Conservation (phyloP, 1,284 basidiomycete species). For the Gomphus bonarii region DNA sequence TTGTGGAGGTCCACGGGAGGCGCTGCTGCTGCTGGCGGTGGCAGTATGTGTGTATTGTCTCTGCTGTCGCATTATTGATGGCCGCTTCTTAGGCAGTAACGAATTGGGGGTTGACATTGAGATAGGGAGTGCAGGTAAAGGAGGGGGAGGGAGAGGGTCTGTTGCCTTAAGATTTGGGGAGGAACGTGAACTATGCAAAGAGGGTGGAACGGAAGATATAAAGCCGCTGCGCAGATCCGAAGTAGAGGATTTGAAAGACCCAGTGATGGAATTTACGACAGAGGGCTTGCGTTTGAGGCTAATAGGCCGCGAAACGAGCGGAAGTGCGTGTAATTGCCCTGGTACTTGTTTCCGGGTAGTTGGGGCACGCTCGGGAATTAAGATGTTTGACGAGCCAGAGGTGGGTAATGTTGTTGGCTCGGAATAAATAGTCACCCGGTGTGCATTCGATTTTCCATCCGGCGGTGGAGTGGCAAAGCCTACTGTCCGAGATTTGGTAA, state of each 20-base stretch:
- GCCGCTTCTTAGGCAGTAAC: neutral
- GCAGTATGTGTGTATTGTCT: neutral
- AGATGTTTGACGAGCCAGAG: conserved; percentile 41
- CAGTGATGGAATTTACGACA: conserved; percentile 13
- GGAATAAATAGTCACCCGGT: conserved; percentile 27
- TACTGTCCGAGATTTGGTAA: conserved; percentile 34
- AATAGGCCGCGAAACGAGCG: conserved; percentile 19
- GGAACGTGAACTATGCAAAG: conserved; percentile 9
- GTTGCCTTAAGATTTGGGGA: conserved; percentile 5
- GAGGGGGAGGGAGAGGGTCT: neutral
- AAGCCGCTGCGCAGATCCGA: conserved; percentile 11
- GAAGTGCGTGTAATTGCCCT: conserved; percentile 20
- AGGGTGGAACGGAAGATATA: neutral
- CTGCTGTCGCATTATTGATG: conserved; percentile 2
- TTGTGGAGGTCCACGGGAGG: neutral
- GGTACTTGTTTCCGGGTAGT: conserved; percentile 32
- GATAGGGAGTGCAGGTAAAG: conserved; percentile 5
- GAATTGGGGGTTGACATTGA: neutral
- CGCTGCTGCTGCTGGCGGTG: neutral
- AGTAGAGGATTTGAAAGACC: conserved; percentile 34
- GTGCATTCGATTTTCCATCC: conserved; percentile 12
- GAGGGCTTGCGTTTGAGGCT: conserved; percentile 37
- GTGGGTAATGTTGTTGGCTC: conserved; percentile 37
- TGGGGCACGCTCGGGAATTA: conserved; percentile 32
- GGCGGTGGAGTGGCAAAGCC: conserved; percentile 20